Evolutionary conservation across 495 filamentous ascomycete genomes (phyloP).

Genomic region (Penicillium pancosmium): DNA sequence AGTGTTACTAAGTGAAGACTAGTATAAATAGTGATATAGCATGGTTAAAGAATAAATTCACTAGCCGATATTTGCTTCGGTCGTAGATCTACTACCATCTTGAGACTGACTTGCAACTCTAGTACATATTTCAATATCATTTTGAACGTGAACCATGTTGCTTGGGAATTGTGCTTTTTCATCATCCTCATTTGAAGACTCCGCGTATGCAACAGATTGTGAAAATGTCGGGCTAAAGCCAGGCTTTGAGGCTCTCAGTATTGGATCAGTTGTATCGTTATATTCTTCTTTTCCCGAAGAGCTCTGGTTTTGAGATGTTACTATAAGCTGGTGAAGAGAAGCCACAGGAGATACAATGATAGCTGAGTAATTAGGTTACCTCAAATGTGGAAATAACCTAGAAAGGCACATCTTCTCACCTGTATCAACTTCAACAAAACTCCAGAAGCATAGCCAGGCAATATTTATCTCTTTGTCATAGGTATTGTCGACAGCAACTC

Average conservation of each 20-base stretch:
- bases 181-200: background rate
- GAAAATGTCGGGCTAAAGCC: background rate
- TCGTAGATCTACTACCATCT: background rate
- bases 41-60: background rate
- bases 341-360: slow-evolving; percentile 20
- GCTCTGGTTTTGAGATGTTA: slow-evolving; percentile 8
- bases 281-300: slow-evolving; percentile 1
- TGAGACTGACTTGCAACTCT: background rate
- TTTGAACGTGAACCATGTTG: slow-evolving; percentile 14
- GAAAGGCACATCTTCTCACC: slow-evolving; percentile 11
- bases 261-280: background rate
- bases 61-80: background rate
- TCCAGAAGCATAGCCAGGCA: slow-evolving; percentile 32
- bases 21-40: too few species aligned
- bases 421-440: slow-evolving; percentile 29
- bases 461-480: slow-evolving; percentile 19
- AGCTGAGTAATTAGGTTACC: slow-evolving; percentile 2
- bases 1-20: too few species aligned
- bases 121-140: slow-evolving; percentile 12
- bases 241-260: slow-evolving; percentile 4
- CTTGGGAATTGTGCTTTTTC: slow-evolving; percentile 1
- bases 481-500: slow-evolving; percentile 23
- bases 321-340: slow-evolving; percentile 17
- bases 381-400: background rate
- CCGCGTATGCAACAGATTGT: background rate